These are phyloP conservation scores for Rhynchosporium secalis DNA, from an alignment of 2,329 filamentous ascomycete species.

Conservation along the genomic window DNA sequence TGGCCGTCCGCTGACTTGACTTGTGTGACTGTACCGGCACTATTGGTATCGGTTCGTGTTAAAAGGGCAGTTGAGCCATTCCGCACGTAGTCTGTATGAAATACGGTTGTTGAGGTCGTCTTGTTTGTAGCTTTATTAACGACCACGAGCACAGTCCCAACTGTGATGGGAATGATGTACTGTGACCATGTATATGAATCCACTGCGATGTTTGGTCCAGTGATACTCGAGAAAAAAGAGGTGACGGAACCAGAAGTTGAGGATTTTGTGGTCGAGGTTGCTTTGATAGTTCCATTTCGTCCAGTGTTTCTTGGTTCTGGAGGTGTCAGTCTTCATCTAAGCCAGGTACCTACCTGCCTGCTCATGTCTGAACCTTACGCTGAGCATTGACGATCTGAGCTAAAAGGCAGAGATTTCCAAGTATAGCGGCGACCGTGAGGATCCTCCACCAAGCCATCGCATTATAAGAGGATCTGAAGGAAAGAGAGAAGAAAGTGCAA, in stretches of 20 bases:
- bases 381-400: neutral
- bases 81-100: constrained; percentile 14
- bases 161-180: constrained; percentile 12
- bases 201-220: neutral
- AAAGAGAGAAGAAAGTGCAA: neutral
- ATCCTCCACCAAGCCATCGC: neutral
- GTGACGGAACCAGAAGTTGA: neutral
- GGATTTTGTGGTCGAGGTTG: neutral
- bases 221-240: neutral
- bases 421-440: constrained; percentile 3
- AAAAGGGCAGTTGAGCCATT: constrained; percentile 14
- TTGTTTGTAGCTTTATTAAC: constrained; percentile 18
- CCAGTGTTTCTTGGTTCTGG: neutral
- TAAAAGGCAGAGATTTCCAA: neutral
- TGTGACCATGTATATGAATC: constrained; percentile 17
- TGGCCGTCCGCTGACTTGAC: neutral
- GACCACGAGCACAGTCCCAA: constrained; percentile 12
- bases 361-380: neutral
- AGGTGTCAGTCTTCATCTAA: neutral
- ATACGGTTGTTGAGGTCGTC: constrained; percentile 16
- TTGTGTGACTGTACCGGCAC: constrained; percentile 17
- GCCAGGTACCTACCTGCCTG: no score
- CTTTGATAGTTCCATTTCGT: neutral
- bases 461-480: no score
- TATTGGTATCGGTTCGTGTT: constrained; percentile 16